Base-by-base conservation (phyloP, 106 monocot genomes). In the Dactylorhiza incarnata region DNA sequence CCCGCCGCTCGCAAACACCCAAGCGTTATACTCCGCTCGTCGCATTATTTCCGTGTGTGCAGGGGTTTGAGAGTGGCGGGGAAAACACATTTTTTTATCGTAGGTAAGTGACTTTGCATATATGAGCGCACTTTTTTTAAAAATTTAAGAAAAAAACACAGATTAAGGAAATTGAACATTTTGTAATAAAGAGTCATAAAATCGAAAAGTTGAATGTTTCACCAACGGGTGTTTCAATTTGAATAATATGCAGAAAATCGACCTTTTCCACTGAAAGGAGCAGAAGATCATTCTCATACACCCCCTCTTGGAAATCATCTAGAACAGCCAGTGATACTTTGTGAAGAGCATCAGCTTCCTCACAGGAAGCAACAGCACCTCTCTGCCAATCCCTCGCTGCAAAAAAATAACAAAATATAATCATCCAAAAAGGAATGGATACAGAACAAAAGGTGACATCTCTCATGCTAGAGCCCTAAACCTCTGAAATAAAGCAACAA, bases 261-360 rank as follows among this genome's bases (percentile, higher is more conserved):
- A 97, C 95, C 93, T 99, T 82, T 43, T 88, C 82, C 52, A 73
- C 83, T 4, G 94, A 86, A 48, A 99, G 82, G 11, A 99, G 83
- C 77, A 99, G 76, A 44, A 99, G 88, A 84, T 99, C 99, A 48
- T 99, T 99, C 65, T 99, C 99, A 0, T 91, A 87, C 37, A 92
- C 82, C 37, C 76, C 71, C 29, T 88, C 85, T 11, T 81, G 86
- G 25, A 89, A 86, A 24, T 84, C 84, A 55, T 99, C 94, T 9
- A 77, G 73, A 7, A 92, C 89, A 0, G 79, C 88, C 75, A 99
- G 7, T 7, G 87, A 79, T 54, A 94, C 81, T 71, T 77, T 83
- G 63, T 90, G 84, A 73, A 99, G 94, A 46, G 73, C 99, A 68
- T 83, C 85, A 5, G 79, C 67, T 76, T 99, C 88, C 44, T 71